Base-by-base conservation (phyloP, 768 basidiomycete species). In the Chalciporus pseudorubinellus region DNA sequence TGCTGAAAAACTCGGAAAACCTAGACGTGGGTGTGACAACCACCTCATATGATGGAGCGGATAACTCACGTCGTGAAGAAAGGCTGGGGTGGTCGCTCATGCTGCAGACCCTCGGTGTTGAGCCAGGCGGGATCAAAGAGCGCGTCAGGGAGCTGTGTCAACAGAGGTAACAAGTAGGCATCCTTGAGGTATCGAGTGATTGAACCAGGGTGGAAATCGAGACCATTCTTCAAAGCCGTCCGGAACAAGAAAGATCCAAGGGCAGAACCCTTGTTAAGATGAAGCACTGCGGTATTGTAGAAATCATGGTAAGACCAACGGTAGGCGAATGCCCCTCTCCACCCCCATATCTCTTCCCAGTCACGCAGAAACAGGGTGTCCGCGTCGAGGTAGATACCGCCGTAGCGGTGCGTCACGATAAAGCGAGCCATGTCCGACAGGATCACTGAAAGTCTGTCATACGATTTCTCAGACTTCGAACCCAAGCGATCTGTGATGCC, bases 391-490 rank as follows among this genome's bases (percentile, higher is more conserved):
- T 95, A 97, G 53, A 94, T 87, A 3, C 95, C 95, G 20, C 95
- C 95, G 63, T 89, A 97, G 7, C 92, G 87, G 67, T 97, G 91
- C 48, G 89, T 92, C 11, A 98, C 77, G 44, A 97, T 83, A 72
- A 97, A 98, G n/a, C 95, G 87, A 19, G 92, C 95, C 87, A 95
- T 91, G 69, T 97, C 94, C 9, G 92, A 94, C 31, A 97, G 77
- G 56, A 95, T 93, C 65, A 95, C 92, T 12, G 90, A 92, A 28
- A 95, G 75, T 24, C 91, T 80, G 68, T 98, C 94, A 66, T 76
- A 83, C 24, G 80, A 74, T 29, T 74, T 74, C 19, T 82, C 73
- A 12, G 80, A 82, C 31, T 76, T 77, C 2, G 78, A 82, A 4
- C 80, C 83, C 42, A 85, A 73, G 29, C 81, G 81, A 52, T 83